phyloP scores from a whole-genome alignment of 2,329 filamentous ascomycete genomes.

The Aureobasidium zeae region DNA sequence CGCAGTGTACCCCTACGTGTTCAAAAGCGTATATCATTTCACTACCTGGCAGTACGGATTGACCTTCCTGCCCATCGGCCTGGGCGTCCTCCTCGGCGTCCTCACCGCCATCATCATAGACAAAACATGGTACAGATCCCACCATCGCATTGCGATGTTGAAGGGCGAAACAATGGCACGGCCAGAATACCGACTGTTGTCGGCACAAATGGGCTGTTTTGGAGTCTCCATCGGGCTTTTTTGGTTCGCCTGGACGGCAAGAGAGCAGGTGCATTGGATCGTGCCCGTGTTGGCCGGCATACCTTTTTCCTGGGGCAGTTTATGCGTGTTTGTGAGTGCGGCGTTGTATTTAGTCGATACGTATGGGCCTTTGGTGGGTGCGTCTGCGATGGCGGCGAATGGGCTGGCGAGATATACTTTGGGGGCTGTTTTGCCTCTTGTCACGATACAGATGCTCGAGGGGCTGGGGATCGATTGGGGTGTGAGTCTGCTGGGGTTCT shows the following conservation, averaged over 20 bases:
- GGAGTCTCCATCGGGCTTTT: conserved; percentile 25
- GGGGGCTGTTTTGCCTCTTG: conserved; percentile 51
- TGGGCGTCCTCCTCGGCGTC: conserved; percentile 21
- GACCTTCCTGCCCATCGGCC: conserved; percentile 22
- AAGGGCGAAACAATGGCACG: conserved; percentile 22
- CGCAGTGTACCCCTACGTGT: conserved; percentile 26
- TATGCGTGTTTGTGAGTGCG: conserved; percentile 24
- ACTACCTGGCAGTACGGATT: conserved; percentile 18
- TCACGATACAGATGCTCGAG: conserved; percentile 46
- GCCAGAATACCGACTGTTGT: conserved; percentile 19
- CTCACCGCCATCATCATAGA: conserved; percentile 30
- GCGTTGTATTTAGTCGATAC: conserved; percentile 46
- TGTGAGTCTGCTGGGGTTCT: conserved; percentile 34
- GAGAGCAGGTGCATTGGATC: conserved; percentile 32
- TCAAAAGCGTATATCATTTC: conserved; percentile 21
- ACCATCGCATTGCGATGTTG: conserved; percentile 23
- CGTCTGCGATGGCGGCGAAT: conserved; percentile 52
- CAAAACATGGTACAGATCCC: conserved; percentile 28
- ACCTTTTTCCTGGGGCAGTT: conserved; percentile 23
- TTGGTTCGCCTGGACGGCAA: conserved; percentile 33
- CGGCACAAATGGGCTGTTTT: conserved; percentile 4
- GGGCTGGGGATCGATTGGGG: conserved; percentile 35
- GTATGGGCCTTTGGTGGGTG: conserved; percentile 45
- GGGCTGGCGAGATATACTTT: conserved; percentile 48
- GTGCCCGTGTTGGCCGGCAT: conserved; percentile 27